phyloP scores from a whole-genome alignment of 306 rosid genomes.

The Cucurbita maxima region DNA sequence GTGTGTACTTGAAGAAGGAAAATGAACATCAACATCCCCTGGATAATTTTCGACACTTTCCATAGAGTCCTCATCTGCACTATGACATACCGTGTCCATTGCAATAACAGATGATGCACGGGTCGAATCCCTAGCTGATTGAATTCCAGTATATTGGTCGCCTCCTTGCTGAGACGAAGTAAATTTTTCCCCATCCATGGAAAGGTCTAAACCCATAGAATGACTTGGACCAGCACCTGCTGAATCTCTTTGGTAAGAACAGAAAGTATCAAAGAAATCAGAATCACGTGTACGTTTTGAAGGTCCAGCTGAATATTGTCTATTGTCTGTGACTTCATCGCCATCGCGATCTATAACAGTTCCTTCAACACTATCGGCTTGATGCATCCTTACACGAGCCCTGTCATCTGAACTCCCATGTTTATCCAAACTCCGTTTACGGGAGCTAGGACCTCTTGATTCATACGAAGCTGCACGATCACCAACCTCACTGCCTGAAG shows the following conservation, averaged over 20 bases:
- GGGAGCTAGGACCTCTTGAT: conserved; percentile 96
- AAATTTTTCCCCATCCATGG: conserved; percentile 42
- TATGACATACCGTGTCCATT: conserved; percentile 81
- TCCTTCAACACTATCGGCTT: conserved; percentile 97
- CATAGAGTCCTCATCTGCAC: conserved; percentile 78
- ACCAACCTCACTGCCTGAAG: conserved; percentile 95
- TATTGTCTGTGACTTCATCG: conserved; percentile 83
- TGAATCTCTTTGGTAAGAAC: conserved; percentile 67
- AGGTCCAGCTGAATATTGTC: conserved; percentile 86
- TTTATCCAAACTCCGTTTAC: conserved; percentile 73
- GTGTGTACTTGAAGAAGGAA: conserved; percentile 79
- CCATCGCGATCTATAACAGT: conserved; percentile 95
- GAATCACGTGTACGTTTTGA: conserved; percentile 82
- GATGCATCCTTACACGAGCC: conserved; percentile 57
- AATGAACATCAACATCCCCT: conserved; percentile 72
- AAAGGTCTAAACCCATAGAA: conserved; percentile 68
- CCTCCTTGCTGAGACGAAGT: conserved; percentile 60
- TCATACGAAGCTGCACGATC: conserved; percentile 93
- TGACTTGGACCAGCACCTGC: conserved; percentile 91
- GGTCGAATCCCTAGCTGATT: conserved; percentile 64
- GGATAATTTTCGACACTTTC: conserved; percentile 97
- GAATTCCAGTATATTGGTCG: conserved; percentile 48
- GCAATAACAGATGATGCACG: conserved; percentile 99
- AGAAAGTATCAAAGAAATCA: conserved; percentile 54
- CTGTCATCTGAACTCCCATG: conserved; percentile 84